These are phyloP conservation scores for Oidiodendron maius DNA, from an alignment of 495 filamentous ascomycete genomes.

Conservation along the genomic window DNA sequence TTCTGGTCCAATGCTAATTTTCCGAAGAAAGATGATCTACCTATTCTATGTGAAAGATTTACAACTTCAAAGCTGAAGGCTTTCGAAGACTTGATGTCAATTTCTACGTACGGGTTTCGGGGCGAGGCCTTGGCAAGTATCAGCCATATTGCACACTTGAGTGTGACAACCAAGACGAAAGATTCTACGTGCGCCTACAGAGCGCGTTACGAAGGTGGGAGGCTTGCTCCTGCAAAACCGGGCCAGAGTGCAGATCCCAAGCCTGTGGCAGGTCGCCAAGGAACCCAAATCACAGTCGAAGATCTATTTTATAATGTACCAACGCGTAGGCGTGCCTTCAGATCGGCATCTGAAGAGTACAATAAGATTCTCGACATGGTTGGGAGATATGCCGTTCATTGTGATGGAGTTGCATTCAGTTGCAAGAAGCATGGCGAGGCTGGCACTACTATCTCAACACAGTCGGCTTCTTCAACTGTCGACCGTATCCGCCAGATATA, in stretches of 20 bases:
- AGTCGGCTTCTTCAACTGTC: constrained; percentile 58
- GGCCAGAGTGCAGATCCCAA: constrained; percentile 86
- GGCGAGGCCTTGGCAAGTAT: constrained; percentile 97
- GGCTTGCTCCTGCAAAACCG: constrained; percentile 81
- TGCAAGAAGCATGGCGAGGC: constrained; percentile 96
- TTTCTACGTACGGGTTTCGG: constrained; percentile 94
- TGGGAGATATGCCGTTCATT: constrained; percentile 93
- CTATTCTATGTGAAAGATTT: constrained; percentile 93
- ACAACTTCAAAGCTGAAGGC: constrained; percentile 94
- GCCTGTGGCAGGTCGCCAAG: constrained; percentile 81
- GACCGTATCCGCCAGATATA: constrained; percentile 91
- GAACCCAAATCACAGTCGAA: constrained; percentile 96
- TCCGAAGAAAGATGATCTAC: constrained; percentile 74
- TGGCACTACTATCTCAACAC: constrained; percentile 72
- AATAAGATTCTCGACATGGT: constrained; percentile 96
- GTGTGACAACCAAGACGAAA: constrained; percentile 88
- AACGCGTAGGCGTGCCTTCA: constrained; percentile 80
- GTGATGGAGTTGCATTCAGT: constrained; percentile 81
- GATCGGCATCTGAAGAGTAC: constrained; percentile 91
- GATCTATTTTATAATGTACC: constrained; percentile 97
- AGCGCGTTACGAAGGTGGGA: constrained; percentile 81
- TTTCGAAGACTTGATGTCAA: constrained; percentile 89
- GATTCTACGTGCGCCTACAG: constrained; percentile 86
- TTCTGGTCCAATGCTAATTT: constrained; percentile 11
- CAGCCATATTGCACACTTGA: constrained; percentile 95